Conservation (phyloP, 257 asterid genomes). For the Nicotiana obtusifolia region DNA sequence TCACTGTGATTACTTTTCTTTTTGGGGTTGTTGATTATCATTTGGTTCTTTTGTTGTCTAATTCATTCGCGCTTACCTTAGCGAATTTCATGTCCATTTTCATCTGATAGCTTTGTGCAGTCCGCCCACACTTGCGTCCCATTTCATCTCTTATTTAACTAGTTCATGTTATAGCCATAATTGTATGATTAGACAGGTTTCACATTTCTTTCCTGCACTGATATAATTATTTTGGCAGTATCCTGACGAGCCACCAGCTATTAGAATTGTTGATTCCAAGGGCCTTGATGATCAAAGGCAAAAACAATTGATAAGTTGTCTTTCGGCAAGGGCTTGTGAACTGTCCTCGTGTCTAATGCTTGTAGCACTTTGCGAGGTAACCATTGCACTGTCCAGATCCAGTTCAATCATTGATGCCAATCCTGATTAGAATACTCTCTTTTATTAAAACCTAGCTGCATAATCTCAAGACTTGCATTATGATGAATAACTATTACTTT, state of each 20-base stretch:
- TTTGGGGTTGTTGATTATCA: neutral
- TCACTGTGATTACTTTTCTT: neutral
- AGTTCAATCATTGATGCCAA: neutral
- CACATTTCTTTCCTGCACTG: neutral
- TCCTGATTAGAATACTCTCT: neutral
- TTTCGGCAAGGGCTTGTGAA: constrained; percentile 50
- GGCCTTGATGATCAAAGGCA: constrained; percentile 84
- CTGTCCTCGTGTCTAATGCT: constrained; percentile 79
- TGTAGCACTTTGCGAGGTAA: constrained; percentile 91
- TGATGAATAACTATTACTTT: neutral
- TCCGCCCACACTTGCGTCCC: neutral
- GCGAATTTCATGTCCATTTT: neutral
- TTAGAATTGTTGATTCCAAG: constrained; percentile 66
- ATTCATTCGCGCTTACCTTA: neutral
- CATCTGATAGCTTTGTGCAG: constrained; percentile 4
- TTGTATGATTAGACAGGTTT: neutral
- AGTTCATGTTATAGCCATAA: neutral
- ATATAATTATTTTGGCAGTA: constrained; percentile 47
- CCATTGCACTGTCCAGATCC: constrained; percentile 8
- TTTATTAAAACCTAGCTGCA: neutral
- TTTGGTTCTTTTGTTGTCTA: neutral
- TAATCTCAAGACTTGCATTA: neutral
- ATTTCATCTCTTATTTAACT: neutral
- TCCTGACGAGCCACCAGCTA: constrained; percentile 75
- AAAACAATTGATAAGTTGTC: constrained; percentile 44